These are phyloP conservation scores for Scutellaria galericulata DNA, from an alignment of 257 asterid species.

Conservation along the genomic window DNA sequence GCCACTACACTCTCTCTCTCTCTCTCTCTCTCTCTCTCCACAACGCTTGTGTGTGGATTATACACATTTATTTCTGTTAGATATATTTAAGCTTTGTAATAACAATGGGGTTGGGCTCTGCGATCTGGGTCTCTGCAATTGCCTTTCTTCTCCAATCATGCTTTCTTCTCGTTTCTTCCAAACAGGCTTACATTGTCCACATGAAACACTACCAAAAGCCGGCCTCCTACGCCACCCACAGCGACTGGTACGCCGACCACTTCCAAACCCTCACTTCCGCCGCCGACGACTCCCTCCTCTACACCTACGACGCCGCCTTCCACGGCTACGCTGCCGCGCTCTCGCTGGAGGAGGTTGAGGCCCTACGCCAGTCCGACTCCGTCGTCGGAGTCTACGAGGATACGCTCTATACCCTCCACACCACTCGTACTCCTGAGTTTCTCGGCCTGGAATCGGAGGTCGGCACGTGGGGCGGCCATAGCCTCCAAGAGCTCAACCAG, in stretches of 20 bases:
- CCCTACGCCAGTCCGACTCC: constrained; percentile 50
- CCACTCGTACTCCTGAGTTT: constrained; percentile 62
- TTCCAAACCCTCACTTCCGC: constrained; percentile 50
- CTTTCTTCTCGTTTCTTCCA: constrained; percentile 27
- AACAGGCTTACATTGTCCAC: constrained; percentile 51
- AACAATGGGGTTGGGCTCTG: constrained; percentile 38
- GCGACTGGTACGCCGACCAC: constrained; percentile 54
- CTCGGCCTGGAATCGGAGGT: constrained; percentile 48
- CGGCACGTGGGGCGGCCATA: constrained; percentile 48
- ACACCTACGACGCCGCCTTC: constrained; percentile 51
- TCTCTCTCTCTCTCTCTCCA: neutral
- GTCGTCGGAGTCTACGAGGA: constrained; percentile 58
- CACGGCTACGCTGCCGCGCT: constrained; percentile 57
- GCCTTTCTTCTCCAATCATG: constrained; percentile 39
- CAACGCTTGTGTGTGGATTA: neutral
- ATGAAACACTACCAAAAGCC: constrained; percentile 51
- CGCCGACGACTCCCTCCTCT: constrained; percentile 44
- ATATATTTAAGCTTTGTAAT: constrained; percentile 1
- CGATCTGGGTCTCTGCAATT: constrained; percentile 24
- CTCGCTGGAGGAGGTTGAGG: constrained; percentile 45
- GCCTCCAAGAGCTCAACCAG: constrained; percentile 47
- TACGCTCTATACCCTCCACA: constrained; percentile 53
- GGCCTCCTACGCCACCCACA: constrained; percentile 43
- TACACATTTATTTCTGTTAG: neutral
- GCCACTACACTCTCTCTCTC: constrained; percentile 30